Evolutionary conservation across 1,139 yeast genomes (phyloP).

Genomic region (Saccharomyces hybrid): DNA sequence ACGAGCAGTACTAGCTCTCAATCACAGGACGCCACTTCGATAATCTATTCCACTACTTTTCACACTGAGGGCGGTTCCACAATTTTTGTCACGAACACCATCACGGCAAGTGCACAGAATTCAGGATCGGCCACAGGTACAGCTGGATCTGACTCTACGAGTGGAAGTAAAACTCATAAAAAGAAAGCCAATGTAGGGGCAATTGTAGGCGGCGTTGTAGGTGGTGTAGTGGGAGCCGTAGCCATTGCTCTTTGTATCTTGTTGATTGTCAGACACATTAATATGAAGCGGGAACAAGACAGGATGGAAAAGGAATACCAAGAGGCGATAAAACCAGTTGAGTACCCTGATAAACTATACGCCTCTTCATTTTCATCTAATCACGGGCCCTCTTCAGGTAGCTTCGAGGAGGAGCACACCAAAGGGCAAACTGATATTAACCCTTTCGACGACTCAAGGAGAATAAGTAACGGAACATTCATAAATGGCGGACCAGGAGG

Average conservation of each 20-base stretch:
- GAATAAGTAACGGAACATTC: slow-evolving; percentile 28
- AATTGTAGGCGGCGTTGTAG: slow-evolving; percentile 32
- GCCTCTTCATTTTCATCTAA: slow-evolving; percentile 11
- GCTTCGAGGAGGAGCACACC: slow-evolving; percentile 4
- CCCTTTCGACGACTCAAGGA: slow-evolving; percentile 30
- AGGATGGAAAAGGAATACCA: slow-evolving; percentile 33
- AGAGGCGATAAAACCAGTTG: slow-evolving; percentile 33
- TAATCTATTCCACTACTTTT: slow-evolving; percentile 20
- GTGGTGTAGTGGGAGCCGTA: slow-evolving; percentile 30
- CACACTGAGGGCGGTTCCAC: slow-evolving; percentile 29
- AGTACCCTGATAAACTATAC: slow-evolving; percentile 12
- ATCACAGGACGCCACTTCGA: slow-evolving; percentile 8
- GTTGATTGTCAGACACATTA: slow-evolving; percentile 24
- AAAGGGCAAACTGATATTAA: slow-evolving; percentile 11
- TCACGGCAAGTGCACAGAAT: slow-evolving; percentile 19
- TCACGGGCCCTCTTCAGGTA: slow-evolving; percentile 5
- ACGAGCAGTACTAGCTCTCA: background rate
- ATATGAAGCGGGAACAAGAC: slow-evolving; percentile 30
- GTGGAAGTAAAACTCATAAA: slow-evolving; percentile 6
- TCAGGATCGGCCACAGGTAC: slow-evolving; percentile 9
- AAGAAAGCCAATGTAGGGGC: slow-evolving; percentile 28
- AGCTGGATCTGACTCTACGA: slow-evolving; percentile 5
- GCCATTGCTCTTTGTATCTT: slow-evolving; percentile 18
- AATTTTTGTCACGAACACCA: slow-evolving; percentile 24
- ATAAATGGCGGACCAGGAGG: slow-evolving; percentile 12